Percentiles rank a stretch among this genome's conserved stretches.
Conservation (phyloP, 805 yeast genomes). For the Sugiyamaella smithiae region DNA sequence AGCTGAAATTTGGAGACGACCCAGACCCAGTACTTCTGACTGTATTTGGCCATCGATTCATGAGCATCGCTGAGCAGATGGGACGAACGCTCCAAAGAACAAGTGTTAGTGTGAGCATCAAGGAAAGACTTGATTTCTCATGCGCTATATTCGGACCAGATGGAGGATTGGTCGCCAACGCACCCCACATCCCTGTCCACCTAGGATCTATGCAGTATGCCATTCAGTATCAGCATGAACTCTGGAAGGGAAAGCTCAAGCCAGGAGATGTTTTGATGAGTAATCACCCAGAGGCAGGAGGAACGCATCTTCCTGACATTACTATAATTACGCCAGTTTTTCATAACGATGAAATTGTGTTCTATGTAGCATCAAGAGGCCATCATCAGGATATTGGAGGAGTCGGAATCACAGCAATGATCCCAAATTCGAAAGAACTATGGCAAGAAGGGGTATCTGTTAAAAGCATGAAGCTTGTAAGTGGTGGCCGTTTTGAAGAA, state of each 20-base stretch:
- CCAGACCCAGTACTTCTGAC: constrained; percentile 71
- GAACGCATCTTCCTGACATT: constrained; percentile 83
- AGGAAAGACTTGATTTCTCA: constrained; percentile 76
- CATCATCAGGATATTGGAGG: constrained; percentile 98
- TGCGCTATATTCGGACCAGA: constrained; percentile 75
- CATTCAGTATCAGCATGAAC: constrained; percentile 57
- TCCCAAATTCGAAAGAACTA: constrained; percentile 76
- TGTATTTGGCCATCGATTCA: constrained; percentile 76
- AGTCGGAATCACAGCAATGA: constrained; percentile 32
- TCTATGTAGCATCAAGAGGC: constrained; percentile 86
- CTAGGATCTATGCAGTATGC: constrained; percentile 82
- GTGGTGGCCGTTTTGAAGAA: constrained; percentile 67
- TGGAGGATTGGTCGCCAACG: constrained; percentile 79
- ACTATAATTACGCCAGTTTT: constrained; percentile 91
- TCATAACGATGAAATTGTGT: constrained; percentile 35
- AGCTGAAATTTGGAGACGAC: not conserved
- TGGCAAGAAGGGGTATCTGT: constrained; percentile 91
- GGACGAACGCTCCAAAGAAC: constrained; percentile 75
- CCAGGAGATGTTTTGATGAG: constrained; percentile 75
- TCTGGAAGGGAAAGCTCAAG: constrained; percentile 61
- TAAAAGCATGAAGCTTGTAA: constrained; percentile 69
- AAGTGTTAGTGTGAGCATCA: constrained; percentile 75
- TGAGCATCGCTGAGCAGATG: constrained; percentile 91
- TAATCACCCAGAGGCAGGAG: constrained; percentile 77
- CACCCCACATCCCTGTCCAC: constrained; percentile 85